Base-by-base conservation (phyloP, 148 eudicot genomes). In the Vaccinium vitisidaea region DNA sequence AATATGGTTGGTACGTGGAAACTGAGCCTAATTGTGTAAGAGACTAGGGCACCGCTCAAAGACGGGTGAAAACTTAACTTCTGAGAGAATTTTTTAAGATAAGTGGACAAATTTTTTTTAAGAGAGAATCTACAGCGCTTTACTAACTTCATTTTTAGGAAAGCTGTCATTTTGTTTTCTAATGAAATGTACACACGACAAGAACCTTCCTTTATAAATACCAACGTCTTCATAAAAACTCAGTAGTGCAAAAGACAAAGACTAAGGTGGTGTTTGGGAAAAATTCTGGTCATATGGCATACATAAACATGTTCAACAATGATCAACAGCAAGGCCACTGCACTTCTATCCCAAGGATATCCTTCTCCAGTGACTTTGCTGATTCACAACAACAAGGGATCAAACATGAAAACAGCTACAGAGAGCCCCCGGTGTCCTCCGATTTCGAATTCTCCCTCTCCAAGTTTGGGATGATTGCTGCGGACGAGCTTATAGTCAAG, bases 331-430 rank as follows among this genome's bases (percentile, higher is more conserved):
- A 88, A 73, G 76, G 71, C 25, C 65, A 46, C 83, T 79, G 76
- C 80, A 61, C 73, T 27, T 85, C 84, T 32, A 78, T 84, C 61
- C 93, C 93, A 79, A 89, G 93, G 86, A 88, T 91, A 81, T 91
- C 93, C 75, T 91, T 91, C 82, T 91, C 93, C 58, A 89, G 83
- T 83, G 90, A 89, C 87, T 91, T 91, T 84, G 84, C 70, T 21
- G 90, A 91, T 70, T 3, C 91, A 30, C 87, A 89, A 58, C 89
- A 88, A 69, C 90, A 88, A 23, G 16, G 50, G 9, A 76, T 81
- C 23, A 83, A 84, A 36, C 84, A 82, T 0, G 84, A 88, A n/a
- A 86, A 48, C 70, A 82, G 79, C 87, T 91, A 89, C 78, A 84
- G 83, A 83, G 91, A 91, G 43, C 90, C 93, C 15, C 93, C 93